A percentile compares a stretch with the other conserved stretches of the same genome.
These are phyloP conservation scores for Eimeria necatrix DNA, from an alignment of 169 alveolate species.

Conservation along the genomic window DNA sequence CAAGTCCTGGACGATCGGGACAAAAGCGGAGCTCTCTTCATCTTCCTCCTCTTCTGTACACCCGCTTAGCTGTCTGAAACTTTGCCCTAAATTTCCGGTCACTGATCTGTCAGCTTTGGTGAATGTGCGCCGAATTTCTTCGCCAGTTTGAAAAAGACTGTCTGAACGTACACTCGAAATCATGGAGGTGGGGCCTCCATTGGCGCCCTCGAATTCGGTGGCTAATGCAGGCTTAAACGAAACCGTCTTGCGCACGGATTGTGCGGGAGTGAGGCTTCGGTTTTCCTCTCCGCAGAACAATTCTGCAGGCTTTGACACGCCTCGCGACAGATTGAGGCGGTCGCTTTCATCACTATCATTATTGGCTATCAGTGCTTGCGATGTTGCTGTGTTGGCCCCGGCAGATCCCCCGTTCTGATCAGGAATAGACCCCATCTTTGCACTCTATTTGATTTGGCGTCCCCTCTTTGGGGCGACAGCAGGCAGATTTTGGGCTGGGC, in stretches of 20 bases:
- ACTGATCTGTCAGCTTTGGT: no score
- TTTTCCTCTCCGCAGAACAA: background rate
- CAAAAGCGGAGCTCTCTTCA: no score
- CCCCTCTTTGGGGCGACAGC: no score
- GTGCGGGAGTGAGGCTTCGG: background rate
- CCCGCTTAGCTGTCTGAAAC: background rate
- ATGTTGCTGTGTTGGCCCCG: no score
- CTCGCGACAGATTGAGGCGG: background rate
- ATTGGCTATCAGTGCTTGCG: no score
- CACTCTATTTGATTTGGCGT: no score
- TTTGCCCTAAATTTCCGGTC: background rate
- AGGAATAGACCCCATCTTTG: no score
- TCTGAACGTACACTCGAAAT: slow-evolving; percentile 27
- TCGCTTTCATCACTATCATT: no score
- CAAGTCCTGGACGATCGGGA: no score
- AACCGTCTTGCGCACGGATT: background rate
- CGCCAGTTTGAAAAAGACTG: background rate
- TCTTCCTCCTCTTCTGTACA: background rate
- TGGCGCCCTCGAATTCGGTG: background rate
- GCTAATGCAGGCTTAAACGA: background rate
- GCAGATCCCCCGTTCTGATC: no score
- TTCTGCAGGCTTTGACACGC: background rate
- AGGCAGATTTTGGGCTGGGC: no score
- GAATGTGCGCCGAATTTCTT: no score
- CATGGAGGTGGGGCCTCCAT: background rate